Conservation (phyloP, 2,329 filamentous ascomycete species). For the Colletotrichum brevisporum region DNA sequence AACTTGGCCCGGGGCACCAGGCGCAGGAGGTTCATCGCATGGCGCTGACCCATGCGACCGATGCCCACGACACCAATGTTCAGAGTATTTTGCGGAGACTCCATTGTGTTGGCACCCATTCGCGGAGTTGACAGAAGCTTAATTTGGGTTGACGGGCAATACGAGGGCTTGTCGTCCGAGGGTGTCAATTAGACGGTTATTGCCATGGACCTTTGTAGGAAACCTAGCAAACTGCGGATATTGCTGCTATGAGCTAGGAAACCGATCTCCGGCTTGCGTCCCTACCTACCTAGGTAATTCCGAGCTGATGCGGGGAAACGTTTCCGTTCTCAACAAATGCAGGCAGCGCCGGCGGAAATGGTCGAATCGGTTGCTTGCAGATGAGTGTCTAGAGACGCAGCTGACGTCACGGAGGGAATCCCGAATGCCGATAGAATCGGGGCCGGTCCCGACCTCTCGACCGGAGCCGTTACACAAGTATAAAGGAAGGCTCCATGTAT, state of each 20-base stretch:
- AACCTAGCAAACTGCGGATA: no score
- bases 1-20: slow-evolving; percentile 61
- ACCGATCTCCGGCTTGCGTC: no score
- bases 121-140: neutral
- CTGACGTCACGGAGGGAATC: neutral
- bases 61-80: slow-evolving; percentile 63
- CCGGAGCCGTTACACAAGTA: neutral
- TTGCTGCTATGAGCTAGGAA: no score
- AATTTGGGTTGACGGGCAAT: no score
- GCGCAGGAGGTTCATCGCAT: slow-evolving; percentile 62
- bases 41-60: slow-evolving; percentile 66
- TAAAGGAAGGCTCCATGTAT: neutral
- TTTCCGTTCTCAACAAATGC: neutral
- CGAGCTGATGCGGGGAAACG: neutral
- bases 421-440: slow-evolving; percentile 2
- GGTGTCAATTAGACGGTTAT: no score
- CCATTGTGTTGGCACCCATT: neutral
- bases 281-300: neutral
- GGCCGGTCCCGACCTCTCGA: neutral
- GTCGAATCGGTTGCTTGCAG: neutral
- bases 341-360: slow-evolving; percentile 10
- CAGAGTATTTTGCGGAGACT: slow-evolving; percentile 46
- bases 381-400: neutral
- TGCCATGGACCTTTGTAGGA: no score
- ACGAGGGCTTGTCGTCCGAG: no score